phyloP scores from a whole-genome alignment of 2,329 filamentous ascomycete genomes.

The Colletotrichum abscissum region DNA sequence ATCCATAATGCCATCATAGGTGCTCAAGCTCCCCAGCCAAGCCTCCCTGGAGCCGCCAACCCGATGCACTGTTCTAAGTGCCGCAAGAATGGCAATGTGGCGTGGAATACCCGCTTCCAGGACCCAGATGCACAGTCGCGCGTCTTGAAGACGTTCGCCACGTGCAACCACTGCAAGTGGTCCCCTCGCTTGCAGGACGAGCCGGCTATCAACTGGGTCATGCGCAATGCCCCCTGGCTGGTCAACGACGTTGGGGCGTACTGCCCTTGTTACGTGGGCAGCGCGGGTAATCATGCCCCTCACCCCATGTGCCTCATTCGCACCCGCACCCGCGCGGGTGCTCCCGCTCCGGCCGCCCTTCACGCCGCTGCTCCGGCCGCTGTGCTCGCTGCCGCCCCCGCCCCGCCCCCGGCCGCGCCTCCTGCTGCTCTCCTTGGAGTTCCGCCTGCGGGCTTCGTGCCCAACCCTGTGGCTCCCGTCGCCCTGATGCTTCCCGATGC shows the following conservation, averaged over 20 bases:
- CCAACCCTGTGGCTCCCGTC: too few relatives aligned
- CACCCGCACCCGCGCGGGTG: too few relatives aligned
- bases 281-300: too few relatives aligned
- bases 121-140: neutral
- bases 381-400: too few relatives aligned
- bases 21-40: neutral
- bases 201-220: neutral
- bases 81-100: neutral
- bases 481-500: too few relatives aligned
- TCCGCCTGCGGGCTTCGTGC: too few relatives aligned
- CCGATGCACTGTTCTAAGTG: neutral
- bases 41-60: too few relatives aligned
- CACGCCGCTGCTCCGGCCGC: too few relatives aligned
- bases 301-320: too few relatives aligned
- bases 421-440: too few relatives aligned
- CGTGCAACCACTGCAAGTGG: constrained; percentile 10
- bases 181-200: neutral
- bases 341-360: too few relatives aligned
- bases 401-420: too few relatives aligned
- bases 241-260: neutral
- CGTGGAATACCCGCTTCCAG: neutral
- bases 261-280: neutral
- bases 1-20: neutral
- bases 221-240: neutral
- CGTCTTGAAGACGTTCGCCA: neutral